Percentiles rank a stretch among this genome's conserved stretches.
Conservation (phyloP, 208 protist genomes). For the Acanthamoeba royreba region DNA sequence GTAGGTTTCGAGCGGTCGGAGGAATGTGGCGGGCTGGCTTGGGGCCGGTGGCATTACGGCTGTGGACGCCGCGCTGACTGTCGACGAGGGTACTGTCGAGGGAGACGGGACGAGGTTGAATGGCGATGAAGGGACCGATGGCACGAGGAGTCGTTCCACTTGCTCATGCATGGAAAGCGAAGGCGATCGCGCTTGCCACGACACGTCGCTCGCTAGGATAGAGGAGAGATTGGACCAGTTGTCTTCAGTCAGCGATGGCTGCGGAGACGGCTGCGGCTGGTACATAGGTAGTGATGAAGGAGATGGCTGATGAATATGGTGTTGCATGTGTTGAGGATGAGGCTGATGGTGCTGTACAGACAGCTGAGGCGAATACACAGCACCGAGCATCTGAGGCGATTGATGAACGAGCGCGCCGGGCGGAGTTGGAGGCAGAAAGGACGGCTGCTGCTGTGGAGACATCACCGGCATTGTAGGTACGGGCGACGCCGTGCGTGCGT, state of each 20-base stretch:
- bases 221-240: not conserved
- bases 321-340: not conserved
- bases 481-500: too few species aligned
- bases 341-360: not conserved
- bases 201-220: not conserved
- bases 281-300: too few species aligned
- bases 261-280: not conserved
- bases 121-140: not conserved
- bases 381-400: too few species aligned
- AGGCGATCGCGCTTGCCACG: not conserved
- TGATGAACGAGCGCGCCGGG: too few species aligned
- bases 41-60: too few species aligned
- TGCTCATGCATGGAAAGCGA: not conserved
- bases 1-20: not conserved
- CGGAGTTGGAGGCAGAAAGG: too few species aligned
- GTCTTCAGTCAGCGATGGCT: not conserved
- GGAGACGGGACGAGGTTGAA: not conserved
- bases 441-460: too few species aligned
- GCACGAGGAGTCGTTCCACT: not conserved
- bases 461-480: too few species aligned
- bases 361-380: too few species aligned
- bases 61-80: not conserved
- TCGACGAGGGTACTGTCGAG: not conserved
- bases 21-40: not conserved
- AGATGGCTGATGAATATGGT: too few species aligned